These are phyloP conservation scores for Nakaseomyces kungkrabaensis DNA, from an alignment of 1,139 yeast genomes.

Conservation along the genomic window DNA sequence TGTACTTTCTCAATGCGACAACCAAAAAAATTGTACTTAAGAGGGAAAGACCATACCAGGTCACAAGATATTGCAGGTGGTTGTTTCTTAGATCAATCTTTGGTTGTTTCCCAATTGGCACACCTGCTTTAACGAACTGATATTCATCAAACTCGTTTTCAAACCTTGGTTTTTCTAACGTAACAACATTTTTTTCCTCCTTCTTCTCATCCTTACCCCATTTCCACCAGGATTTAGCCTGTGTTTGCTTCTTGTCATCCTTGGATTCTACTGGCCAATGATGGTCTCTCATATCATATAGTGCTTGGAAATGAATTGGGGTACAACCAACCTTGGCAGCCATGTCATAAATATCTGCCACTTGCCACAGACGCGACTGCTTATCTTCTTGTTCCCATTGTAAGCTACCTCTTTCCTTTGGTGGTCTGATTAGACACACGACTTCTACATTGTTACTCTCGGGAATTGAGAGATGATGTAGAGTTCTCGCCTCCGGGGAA, in stretches of 20 bases:
- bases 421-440: conserved; percentile 61
- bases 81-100: conserved; percentile 74
- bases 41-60: conserved; percentile 86
- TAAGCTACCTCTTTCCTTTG: conserved; percentile 59
- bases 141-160: conserved; percentile 33
- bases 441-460: conserved; percentile 58
- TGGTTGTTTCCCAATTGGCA: conserved; percentile 80
- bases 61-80: conserved; percentile 82
- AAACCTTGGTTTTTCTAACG: not conserved
- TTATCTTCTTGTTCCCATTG: conserved; percentile 68
- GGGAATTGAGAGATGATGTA: conserved; percentile 61
- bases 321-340: conserved; percentile 47
- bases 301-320: conserved; percentile 70
- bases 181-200: not conserved
- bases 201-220: not conserved
- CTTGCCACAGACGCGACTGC: conserved; percentile 52
- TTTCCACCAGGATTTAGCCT: not conserved
- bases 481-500: conserved; percentile 52
- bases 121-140: conserved; percentile 65
- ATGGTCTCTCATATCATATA: conserved; percentile 56
- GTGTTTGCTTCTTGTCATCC: not conserved
- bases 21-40: conserved; percentile 59
- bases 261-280: conserved; percentile 6
- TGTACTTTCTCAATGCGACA: conserved; percentile 41
- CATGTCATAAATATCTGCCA: conserved; percentile 78